Evolutionary conservation across 345 rosid genomes (phyloP).

Genomic region (Syzygium jambos): DNA sequence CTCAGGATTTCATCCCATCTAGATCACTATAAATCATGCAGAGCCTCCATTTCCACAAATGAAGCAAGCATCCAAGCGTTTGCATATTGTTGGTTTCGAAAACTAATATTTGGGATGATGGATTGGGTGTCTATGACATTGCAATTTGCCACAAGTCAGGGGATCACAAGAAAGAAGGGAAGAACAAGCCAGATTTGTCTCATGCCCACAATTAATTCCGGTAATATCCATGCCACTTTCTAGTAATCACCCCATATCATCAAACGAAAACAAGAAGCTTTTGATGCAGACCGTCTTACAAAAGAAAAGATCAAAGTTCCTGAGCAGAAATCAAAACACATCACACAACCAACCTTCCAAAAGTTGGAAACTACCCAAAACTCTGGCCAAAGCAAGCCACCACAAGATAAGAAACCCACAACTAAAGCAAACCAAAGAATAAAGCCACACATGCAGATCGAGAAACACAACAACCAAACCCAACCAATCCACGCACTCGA

Average conservation of each 20-base stretch:
- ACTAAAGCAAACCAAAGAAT: neutral
- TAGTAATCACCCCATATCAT: neutral
- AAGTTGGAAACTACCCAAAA: neutral
- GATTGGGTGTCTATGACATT: neutral
- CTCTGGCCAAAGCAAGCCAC: neutral
- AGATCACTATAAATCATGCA: neutral
- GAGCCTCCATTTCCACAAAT: neutral
- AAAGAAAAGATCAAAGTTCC: neutral
- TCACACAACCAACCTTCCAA: neutral
- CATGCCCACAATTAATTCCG: neutral
- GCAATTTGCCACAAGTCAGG: neutral
- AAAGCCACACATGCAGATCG: neutral
- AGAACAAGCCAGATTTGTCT: neutral
- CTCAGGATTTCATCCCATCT: neutral
- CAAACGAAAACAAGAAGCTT: neutral
- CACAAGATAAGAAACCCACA: neutral
- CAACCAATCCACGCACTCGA: neutral
- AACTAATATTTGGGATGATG: neutral
- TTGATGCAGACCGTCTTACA: neutral
- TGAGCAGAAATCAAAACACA: neutral
- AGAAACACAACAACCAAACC: neutral
- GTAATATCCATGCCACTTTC: neutral
- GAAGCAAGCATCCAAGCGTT: neutral
- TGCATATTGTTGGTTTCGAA: neutral
- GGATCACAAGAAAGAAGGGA: neutral